Conservation (phyloP, 352 stramenopile genomes). For the Phytophthora aleatoria region DNA sequence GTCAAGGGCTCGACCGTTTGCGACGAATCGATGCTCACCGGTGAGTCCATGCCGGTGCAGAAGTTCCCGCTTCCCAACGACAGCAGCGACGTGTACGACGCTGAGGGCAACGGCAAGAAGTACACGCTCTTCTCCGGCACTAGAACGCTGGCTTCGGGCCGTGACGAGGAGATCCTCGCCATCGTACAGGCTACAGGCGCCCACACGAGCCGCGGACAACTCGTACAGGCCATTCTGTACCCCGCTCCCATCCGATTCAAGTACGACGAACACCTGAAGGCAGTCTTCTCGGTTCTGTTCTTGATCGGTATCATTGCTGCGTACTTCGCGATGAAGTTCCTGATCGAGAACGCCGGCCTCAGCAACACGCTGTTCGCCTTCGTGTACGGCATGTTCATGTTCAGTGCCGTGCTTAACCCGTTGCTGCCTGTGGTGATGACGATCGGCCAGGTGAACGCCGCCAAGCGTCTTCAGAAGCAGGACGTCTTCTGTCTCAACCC, state of each 20-base stretch:
- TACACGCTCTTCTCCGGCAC: constrained; percentile 91
- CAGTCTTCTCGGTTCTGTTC: constrained; percentile 82
- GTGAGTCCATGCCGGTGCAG: constrained; percentile 87
- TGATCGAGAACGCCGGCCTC: constrained; percentile 67
- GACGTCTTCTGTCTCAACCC: constrained; percentile 86
- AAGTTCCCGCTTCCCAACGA: constrained; percentile 74
- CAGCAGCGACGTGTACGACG: constrained; percentile 57
- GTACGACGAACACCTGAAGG: constrained; percentile 90
- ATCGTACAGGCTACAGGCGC: constrained; percentile 85
- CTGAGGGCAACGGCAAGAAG: constrained; percentile 70
- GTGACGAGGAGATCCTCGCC: constrained; percentile 67
- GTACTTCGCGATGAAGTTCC: constrained; percentile 75
- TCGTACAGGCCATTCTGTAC: constrained; percentile 88
- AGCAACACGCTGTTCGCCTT: constrained; percentile 76
- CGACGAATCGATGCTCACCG: constrained; percentile 79
- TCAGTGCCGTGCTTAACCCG: constrained; percentile 79
- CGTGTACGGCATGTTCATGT: constrained; percentile 83
- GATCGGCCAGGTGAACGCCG: constrained; percentile 85
- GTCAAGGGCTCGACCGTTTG: constrained; percentile 71
- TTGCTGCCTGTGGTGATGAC: constrained; percentile 91
- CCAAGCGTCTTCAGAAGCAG: constrained; percentile 72
- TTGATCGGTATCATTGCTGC: constrained; percentile 75
- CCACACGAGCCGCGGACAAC: constrained; percentile 83
- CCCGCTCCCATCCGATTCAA: constrained; percentile 90
- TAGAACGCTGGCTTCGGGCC: constrained; percentile 68